Base-by-base conservation (phyloP, 352 stramenopile species). In the Phytopythium cucurbitacearum region DNA sequence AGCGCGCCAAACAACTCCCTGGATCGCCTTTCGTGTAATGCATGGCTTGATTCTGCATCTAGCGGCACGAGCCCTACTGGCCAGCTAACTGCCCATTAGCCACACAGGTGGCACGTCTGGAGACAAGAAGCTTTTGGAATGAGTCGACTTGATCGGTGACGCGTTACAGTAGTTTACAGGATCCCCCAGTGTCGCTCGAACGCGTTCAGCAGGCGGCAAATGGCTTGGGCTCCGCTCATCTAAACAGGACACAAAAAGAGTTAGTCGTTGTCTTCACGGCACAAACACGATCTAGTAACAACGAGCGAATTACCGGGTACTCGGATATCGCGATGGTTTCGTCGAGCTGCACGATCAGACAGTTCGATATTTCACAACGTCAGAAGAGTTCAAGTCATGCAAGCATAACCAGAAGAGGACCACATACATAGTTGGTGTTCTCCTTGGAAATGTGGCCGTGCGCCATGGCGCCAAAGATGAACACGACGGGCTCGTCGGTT, bases 141-240 rank as follows among this genome's bases (percentile, higher is more conserved):
- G 21, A 28, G 21, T 28, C 21, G 21, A 28, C 21, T 28, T 28
- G 21, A 28, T 28, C 21, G 21, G 45, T 46, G 45, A 28, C 16
- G 42, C 13, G 21, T 16, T 50, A 44, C 52, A 64, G 66, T 65
- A 63, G 59, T 76, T 82, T 95, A 99, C 72, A 99, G 79, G 71
- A 99, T 99, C 44, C 96, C 96, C 97, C 97, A 99, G 65, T 99
- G 89, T 70, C 97, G 81, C 69, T 99, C 97, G 63, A 99, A 98
- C 33, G 89, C 94, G 65, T 97, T 97, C 46, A 98, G 75, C 44
- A 99, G 79, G 59, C 97, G 87, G 59, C 89, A 97, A 52, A 99
- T 97, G 28, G 97, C 97, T 48, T 98, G 87, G 3, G 97, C 95
- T 41, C 96, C 97, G 73, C 93, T 98, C 61, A 99, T 84, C 73